Base-by-base conservation (phyloP, 1,284 basidiomycete genomes). In the Rhodotorula sp. region DNA sequence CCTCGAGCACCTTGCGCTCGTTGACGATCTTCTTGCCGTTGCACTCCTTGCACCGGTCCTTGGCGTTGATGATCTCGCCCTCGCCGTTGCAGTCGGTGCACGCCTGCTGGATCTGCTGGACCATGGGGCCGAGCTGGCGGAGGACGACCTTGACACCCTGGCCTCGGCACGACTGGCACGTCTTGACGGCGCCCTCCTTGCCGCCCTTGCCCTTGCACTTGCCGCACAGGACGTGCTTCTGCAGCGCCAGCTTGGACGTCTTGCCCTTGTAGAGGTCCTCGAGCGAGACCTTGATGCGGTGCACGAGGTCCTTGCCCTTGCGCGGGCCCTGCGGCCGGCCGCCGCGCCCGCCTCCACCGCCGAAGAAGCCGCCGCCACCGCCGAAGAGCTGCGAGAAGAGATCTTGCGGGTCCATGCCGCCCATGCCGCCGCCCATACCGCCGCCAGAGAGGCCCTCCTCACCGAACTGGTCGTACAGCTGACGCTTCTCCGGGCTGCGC, bases 241-340 rank as follows among this genome's bases (percentile, higher is more conserved):
- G 97, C 55, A 99, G 87, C 48, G 97, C 92, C 67, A 99, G 91
- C 84, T 99, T 99, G 67, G 95, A 94, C 9, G 93, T 92, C 85
- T 99, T 99, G 83, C 97, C 96, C 82, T 91, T 93, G 88, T 97
- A 99, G 14, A 99, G 88, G 82, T 99, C 97, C 84, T 99, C 96
- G 78, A 99, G 89, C 55, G 93, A 89, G 79, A 97, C 96, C 80
- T 91, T 88, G 78, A 99, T 92, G 72, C 95, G 92, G 85, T 99
- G 97, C 16, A 98, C 91, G 77, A 99, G 91, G 82, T 99, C 97
- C 83, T 98, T 98, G 76, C 95, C 97, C 82, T 92, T 95, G 80
- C 92, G 90, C n/a, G 91, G 90, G n/a, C 93, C 93, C 68, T 86
- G 85, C 13, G 86, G 87, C 66, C 90, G 85, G 60, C 84, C 65